Evolutionary conservation across 2,329 filamentous ascomycete species (phyloP).

Genomic region (Kalaharituber pfeilii): DNA sequence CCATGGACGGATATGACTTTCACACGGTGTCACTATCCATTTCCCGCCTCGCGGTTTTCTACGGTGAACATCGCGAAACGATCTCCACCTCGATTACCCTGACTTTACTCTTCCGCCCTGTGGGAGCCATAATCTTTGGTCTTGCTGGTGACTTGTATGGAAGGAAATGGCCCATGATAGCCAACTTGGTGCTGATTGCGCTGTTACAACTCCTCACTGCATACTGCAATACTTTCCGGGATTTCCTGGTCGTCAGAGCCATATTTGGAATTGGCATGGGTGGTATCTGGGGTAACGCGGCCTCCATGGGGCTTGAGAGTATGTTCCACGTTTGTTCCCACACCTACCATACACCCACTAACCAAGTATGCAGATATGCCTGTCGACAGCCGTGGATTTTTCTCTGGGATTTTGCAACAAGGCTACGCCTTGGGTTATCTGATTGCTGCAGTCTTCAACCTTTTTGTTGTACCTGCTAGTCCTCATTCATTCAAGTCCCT

Average conservation of each 20-base stretch:
- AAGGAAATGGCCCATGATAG: constrained; percentile 67
- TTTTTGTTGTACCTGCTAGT: constrained; percentile 46
- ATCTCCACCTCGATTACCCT: constrained; percentile 19
- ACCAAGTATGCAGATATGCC: constrained; percentile 22
- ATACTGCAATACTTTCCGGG: constrained; percentile 51
- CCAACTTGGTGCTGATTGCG: constrained; percentile 58
- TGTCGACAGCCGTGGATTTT: constrained; percentile 51
- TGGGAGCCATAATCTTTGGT: constrained; percentile 57
- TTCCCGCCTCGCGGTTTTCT: constrained; percentile 14
- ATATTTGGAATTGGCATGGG: constrained; percentile 68
- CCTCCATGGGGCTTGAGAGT: constrained; percentile 61
- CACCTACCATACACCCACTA: too few relatives aligned
- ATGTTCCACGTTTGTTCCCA: constrained; percentile 24
- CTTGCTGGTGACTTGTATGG: constrained; percentile 63
- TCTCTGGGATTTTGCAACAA: constrained; percentile 68
- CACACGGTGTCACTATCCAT: constrained; percentile 17
- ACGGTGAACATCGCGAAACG: constrained; percentile 13
- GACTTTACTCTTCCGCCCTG: constrained; percentile 19
- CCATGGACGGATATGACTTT: constrained; percentile 20
- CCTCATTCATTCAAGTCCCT: constrained; percentile 54
- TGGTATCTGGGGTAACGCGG: constrained; percentile 61
- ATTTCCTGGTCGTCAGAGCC: constrained; percentile 57
- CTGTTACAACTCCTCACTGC: constrained; percentile 61
- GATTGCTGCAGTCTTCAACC: constrained; percentile 55
- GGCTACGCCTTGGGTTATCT: constrained; percentile 70